Evolutionary conservation across 176 grass and related monocot species (phyloP), one percentile per base, ranked within the genome.

Genomic region (Cymbopogon citratus): DNA sequence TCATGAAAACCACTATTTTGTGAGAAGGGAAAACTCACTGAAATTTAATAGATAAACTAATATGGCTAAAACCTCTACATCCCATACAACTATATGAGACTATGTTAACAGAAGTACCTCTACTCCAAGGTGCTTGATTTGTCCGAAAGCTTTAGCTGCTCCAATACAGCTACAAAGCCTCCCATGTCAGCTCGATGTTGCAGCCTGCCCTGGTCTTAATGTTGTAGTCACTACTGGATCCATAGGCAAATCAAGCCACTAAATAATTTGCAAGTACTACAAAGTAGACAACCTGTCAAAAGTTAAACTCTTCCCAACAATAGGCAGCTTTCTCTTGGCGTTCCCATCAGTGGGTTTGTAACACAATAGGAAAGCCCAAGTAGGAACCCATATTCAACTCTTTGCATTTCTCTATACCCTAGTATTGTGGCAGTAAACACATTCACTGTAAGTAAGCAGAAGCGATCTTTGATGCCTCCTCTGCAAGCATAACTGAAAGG

Each of bases 161-260:
- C 92, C 86, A 73, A 98, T 45, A 91, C 80, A 83, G 95, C 95
- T 9, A 88, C 95, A 66, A 92, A 90, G 78, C 95, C 95, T 85
- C 92, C 95, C 92, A 98, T 98, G 81, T 98, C 57, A 98, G 73
- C 35, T 98, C 95, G 29, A 98, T 98, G 60, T n/a, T 91, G 83
- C 92, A 94, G 29, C 87, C 91, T 80, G 91, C 87, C 27, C 95
- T 90, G n/a, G 88, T 92, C 81, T 94, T 98, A 40, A 40, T 40
- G 38, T 40, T 98, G 88, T 98, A 94, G 80, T 92, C 95, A 81
- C 92, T 92, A 66, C 92, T 94, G 76, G 16, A 69, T 52, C 75
- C 54, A 84, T 73, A 28, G n/a, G 39, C 43, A 59, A 78, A 56
- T 78, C 13, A 43, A 85, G 21, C 48, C 33, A 34, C 33, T 34